These are phyloP conservation scores for Mariannaea sp. DNA, from an alignment of 2,329 filamentous ascomycete genomes.

Conservation along the genomic window DNA sequence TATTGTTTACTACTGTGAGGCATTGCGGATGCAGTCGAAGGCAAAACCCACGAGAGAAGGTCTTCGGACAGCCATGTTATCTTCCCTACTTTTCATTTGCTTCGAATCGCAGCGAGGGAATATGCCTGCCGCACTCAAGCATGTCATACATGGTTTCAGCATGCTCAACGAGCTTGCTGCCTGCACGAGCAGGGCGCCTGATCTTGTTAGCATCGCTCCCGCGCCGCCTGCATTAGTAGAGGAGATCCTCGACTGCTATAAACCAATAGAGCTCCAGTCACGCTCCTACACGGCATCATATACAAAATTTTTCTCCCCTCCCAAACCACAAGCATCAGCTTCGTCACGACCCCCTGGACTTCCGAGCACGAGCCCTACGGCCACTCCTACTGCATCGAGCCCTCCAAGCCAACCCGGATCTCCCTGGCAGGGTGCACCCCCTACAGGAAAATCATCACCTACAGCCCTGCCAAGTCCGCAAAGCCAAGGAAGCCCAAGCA, in stretches of 20 bases:
- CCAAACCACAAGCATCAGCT: constrained; percentile 19
- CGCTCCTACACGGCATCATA: constrained; percentile 48
- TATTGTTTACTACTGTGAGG: constrained; percentile 48
- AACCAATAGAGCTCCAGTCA: constrained; percentile 46
- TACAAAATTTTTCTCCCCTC: constrained; percentile 42
- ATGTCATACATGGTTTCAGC: constrained; percentile 47
- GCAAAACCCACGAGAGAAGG: constrained; percentile 45
- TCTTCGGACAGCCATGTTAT: constrained; percentile 45
- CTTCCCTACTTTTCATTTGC: constrained; percentile 49
- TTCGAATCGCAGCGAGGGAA: constrained; percentile 49
- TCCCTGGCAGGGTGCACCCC: constrained; percentile 26
- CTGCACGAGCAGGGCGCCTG: constrained; percentile 43
- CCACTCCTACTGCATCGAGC: constrained; percentile 22
- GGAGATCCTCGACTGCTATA: constrained; percentile 48
- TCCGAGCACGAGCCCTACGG: constrained; percentile 18
- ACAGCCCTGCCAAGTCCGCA: constrained; percentile 42
- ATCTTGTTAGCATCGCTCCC: constrained; percentile 45
- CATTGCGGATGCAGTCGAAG: constrained; percentile 46
- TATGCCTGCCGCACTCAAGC: constrained; percentile 47
- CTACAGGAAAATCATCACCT: constrained; percentile 8
- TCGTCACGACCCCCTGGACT: constrained; percentile 10
- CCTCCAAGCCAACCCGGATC: constrained; percentile 38
- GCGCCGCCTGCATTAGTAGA: constrained; percentile 45
- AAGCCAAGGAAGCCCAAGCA: constrained; percentile 41
- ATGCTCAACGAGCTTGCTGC: constrained; percentile 47